A percentile compares a stretch with the other conserved stretches of the same genome.
These are phyloP conservation scores for Fusarium chlamydosporum DNA, from an alignment of 2,329 filamentous ascomycete genomes.

Conservation along the genomic window DNA sequence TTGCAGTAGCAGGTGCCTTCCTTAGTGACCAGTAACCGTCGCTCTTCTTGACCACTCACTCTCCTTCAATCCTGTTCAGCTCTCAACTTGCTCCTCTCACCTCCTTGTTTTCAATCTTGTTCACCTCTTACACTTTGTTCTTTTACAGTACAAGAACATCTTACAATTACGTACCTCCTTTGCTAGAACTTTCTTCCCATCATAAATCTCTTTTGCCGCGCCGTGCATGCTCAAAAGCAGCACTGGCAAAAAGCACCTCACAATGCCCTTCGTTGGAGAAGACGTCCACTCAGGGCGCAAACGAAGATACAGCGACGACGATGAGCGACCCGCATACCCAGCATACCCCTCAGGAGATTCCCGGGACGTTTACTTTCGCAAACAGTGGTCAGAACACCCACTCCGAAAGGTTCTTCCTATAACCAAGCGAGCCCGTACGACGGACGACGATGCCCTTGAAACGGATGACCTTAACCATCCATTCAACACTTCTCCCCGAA, in stretches of 20 bases:
- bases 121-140: neutral
- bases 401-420: constrained; percentile 53
- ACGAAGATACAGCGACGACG: constrained; percentile 54
- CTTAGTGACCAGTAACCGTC: constrained; percentile 31
- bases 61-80: constrained; percentile 16
- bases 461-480: constrained; percentile 33
- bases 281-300: constrained; percentile 55
- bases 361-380: constrained; percentile 49
- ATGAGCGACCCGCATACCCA: constrained; percentile 45
- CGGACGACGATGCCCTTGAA: constrained; percentile 43
- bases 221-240: constrained; percentile 34
- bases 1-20: constrained; percentile 36
- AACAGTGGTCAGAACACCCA: constrained; percentile 45
- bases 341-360: constrained; percentile 49
- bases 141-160: neutral
- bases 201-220: constrained; percentile 10
- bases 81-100: constrained; percentile 27
- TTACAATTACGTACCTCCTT: neutral
- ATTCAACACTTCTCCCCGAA: constrained; percentile 39
- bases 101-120: constrained; percentile 12
- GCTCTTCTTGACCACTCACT: constrained; percentile 32
- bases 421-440: constrained; percentile 52
- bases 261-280: constrained; percentile 56
- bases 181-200: neutral
- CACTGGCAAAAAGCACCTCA: constrained; percentile 38